These are phyloP conservation scores for Schrenkiella parvula DNA, from an alignment of 345 rosid species.

Conservation along the genomic window DNA sequence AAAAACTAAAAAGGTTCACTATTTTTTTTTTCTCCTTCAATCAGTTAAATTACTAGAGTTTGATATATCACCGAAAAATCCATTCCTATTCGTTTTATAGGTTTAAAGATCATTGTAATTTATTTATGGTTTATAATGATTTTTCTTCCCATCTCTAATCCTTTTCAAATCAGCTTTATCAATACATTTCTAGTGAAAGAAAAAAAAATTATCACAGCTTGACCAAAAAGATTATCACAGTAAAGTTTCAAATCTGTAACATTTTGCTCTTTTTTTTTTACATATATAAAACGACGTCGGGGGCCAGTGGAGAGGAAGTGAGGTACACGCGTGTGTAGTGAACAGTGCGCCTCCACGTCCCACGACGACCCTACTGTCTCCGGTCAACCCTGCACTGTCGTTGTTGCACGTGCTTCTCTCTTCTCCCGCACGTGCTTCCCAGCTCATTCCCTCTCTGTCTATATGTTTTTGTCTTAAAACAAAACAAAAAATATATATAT, in stretches of 20 bases:
- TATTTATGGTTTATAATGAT: no score
- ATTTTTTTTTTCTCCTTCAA: neutral
- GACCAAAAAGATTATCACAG: no score
- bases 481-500: neutral
- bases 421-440: slow-evolving; percentile 27
- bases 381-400: slow-evolving; percentile 36
- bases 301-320: neutral
- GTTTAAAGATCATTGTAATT: no score
- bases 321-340: slow-evolving; percentile 20
- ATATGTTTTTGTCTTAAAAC: neutral
- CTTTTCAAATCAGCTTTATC: no score
- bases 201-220: no score
- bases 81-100: no score
- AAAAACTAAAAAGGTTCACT: neutral
- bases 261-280: neutral
- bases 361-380: slow-evolving; percentile 27
- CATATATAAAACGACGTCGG: slow-evolving; percentile 14
- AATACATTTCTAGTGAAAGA: no score
- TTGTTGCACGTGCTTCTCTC: slow-evolving; percentile 32
- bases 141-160: no score
- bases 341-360: slow-evolving; percentile 14
- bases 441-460: slow-evolving; percentile 23
- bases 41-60: no score
- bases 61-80: no score
- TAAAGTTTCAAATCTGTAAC: neutral